Evolutionary conservation across 306 rosid species (phyloP), one percentile per base, ranked within the genome.

Genomic region (Begonia loranthoides): DNA sequence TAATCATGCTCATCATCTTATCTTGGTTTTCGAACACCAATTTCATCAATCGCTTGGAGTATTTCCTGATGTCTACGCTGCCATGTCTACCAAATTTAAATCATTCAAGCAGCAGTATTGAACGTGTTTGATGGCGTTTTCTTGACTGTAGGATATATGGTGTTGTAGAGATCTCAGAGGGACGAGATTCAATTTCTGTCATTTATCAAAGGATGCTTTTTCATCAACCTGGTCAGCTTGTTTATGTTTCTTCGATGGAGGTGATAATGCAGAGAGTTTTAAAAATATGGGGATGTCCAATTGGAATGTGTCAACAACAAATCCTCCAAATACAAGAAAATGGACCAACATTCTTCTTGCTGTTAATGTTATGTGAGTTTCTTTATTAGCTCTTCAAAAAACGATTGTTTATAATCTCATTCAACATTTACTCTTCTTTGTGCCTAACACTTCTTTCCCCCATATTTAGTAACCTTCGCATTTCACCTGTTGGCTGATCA

Each of bases 271-370:
- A 66, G 67, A 56, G 17, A 61, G 13, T 57, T 65, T 48, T 46
- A 66, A 64, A 67, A 81, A 77, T 45, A 66, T 21, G 15, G 74
- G 66, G 41, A 58, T 47, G 48, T 56, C 88, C 21, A 61, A 63
- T 51, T 58, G 75, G 49, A 76, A 73, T 9, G 60, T 48, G 46
- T 54, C 89, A 0, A 22, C 50, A 17, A 68, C 60, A 54, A 64
- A 55, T 59, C 71, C 79, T 38, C 69, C 74, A 53, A 70, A 34
- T 55, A 69, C 73, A 61, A 79, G 82, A 71, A 72, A 66, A 53
- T 88, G 79, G 89, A 88, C 95, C 41, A 74, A 71, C 66, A 56
- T 79, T 55, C 93, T 88, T 58, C 89, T 88, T 73, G 95, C 78
- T 49, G 67, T 78, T 45, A 88, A 88, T 69, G 66, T 81, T 59